A percentile compares a stretch with the other conserved stretches of the same genome.
Conservation (phyloP, 1,139 yeast species). For the Pichia sp. region DNA sequence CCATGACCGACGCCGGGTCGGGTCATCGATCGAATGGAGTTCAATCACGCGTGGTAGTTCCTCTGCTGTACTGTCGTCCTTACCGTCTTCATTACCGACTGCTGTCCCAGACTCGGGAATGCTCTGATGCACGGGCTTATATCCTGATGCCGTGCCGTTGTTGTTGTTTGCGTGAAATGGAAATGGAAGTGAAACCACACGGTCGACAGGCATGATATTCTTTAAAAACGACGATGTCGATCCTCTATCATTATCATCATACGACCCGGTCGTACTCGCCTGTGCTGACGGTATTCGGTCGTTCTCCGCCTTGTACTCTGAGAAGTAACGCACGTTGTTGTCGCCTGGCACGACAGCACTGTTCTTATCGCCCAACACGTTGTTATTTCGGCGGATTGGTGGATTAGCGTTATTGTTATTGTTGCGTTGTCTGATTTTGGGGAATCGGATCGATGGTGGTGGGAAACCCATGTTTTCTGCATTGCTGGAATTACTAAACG, state of each 20-base stretch:
- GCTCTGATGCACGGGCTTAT: too few relatives aligned
- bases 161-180: too few relatives aligned
- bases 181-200: constrained; percentile 31
- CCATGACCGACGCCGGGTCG: constrained; percentile 23
- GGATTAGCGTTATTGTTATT: too few relatives aligned
- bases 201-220: constrained; percentile 27
- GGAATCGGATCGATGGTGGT: not conserved
- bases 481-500: not conserved
- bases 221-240: not conserved
- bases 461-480: too few relatives aligned
- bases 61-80: too few relatives aligned
- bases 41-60: constrained; percentile 13
- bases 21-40: constrained; percentile 3
- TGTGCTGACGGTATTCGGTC: not conserved
- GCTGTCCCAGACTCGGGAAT: too few relatives aligned
- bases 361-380: constrained; percentile 5
- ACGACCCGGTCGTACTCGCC: too few relatives aligned
- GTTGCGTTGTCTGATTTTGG: not conserved
- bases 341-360: too few relatives aligned
- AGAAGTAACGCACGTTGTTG: not conserved
- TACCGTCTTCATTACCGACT: too few relatives aligned
- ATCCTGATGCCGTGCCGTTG: too few relatives aligned
- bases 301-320: not conserved
- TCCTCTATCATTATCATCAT: not conserved
- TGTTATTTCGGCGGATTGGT: too few relatives aligned